Percentiles rank a stretch among this genome's conserved stretches.
Conservation (phyloP, 2,329 filamentous ascomycete species). For the Dactylellina parvicollis region DNA sequence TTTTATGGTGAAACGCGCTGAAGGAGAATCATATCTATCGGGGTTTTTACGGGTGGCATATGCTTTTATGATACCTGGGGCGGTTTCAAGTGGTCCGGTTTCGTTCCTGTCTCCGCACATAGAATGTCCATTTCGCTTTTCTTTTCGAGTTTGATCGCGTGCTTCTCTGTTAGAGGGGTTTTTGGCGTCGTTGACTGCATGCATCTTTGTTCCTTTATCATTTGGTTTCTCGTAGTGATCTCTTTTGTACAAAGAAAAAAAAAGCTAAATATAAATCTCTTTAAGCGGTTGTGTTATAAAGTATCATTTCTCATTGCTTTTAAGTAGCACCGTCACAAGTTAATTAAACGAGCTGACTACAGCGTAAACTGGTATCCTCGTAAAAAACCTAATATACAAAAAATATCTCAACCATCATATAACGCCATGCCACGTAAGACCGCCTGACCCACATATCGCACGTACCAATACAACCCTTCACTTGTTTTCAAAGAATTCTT, state of each 20-base stretch:
- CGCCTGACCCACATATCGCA: background rate
- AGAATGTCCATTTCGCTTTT: background rate
- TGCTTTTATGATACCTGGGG: background rate
- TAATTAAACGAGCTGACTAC: background rate
- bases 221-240: background rate
- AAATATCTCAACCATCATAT: background rate
- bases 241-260: background rate
- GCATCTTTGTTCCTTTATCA: background rate
- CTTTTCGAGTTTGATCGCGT: background rate
- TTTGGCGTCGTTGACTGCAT: slow-evolving; percentile 4
- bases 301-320: background rate
- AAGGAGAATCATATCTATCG: background rate
- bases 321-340: background rate
- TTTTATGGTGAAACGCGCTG: background rate
- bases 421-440: background rate
- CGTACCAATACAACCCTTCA: slow-evolving; percentile 45
- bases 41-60: background rate
- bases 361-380: background rate
- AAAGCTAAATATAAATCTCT: no score
- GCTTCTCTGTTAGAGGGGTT: slow-evolving; percentile 9
- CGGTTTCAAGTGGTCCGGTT: background rate
- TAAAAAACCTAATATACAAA: background rate
- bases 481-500: slow-evolving; percentile 64
- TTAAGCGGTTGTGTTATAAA: no score
- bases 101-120: background rate